These are phyloP conservation scores for Penicillium decumbens DNA, from an alignment of 2,329 filamentous ascomycete genomes.

Conservation along the genomic window DNA sequence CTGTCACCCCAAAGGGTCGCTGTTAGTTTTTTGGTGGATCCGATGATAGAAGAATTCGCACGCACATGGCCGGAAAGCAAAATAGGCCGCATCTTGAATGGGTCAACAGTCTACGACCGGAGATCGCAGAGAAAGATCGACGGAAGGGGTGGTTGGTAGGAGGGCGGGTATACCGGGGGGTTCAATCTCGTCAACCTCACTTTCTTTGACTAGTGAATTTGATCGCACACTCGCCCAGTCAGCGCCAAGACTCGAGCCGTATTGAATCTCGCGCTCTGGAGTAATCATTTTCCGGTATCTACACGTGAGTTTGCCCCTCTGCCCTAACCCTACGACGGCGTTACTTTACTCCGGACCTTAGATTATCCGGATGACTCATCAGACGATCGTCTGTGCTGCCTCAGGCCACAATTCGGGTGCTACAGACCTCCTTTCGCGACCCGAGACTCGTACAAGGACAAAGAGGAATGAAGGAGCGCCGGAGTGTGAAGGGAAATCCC, in stretches of 20 bases:
- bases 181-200: constrained; percentile 30
- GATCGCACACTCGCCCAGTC: constrained; percentile 39
- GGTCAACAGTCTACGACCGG: constrained; percentile 19
- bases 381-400: not conserved
- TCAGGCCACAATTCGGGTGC: constrained; percentile 1
- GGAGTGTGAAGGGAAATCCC: not conserved
- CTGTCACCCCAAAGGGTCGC: constrained; percentile 36
- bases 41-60: constrained; percentile 18
- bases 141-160: constrained; percentile 19
- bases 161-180: constrained; percentile 26
- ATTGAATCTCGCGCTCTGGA: constrained; percentile 24
- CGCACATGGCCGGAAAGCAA: constrained; percentile 85
- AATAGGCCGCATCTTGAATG: constrained; percentile 83
- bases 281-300: constrained; percentile 25
- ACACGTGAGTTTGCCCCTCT: constrained; percentile 24
- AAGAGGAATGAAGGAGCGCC: not conserved
- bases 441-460: not conserved
- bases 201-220: constrained; percentile 37
- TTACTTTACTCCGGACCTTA: not conserved
- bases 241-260: constrained; percentile 32
- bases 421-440: not conserved
- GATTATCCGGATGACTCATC: constrained; percentile 1
- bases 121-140: constrained; percentile 19
- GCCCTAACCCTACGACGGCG: constrained; percentile 22
- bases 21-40: constrained; percentile 26